A percentile compares a stretch with the other conserved stretches of the same genome.
These are phyloP conservation scores for Trichoderma guizhouense DNA, from an alignment of 2,329 filamentous ascomycete genomes.

Conservation along the genomic window DNA sequence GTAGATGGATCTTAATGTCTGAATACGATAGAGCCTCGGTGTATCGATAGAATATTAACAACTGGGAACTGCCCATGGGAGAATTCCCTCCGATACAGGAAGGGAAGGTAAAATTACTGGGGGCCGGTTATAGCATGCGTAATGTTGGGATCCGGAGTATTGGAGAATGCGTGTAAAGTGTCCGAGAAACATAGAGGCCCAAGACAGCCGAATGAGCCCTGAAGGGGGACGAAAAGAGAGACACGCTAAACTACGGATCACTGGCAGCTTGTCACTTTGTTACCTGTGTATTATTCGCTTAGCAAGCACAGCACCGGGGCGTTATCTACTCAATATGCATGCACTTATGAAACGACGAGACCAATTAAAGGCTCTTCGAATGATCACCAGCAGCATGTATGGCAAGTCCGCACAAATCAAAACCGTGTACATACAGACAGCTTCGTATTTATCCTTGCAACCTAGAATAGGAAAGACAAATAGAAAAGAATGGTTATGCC, in stretches of 20 bases:
- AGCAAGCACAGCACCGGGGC: neutral
- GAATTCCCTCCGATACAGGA: neutral
- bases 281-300: neutral
- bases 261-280: neutral
- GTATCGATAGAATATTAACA: neutral
- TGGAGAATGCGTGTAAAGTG: neutral
- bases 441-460: neutral
- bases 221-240: neutral
- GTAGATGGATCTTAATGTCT: neutral
- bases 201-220: neutral
- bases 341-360: neutral
- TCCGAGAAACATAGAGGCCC: too few species aligned
- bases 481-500: neutral
- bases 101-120: neutral
- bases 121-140: neutral
- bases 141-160: neutral
- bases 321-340: neutral
- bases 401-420: neutral
- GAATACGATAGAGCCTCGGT: neutral
- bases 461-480: neutral
- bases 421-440: neutral
- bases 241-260: neutral
- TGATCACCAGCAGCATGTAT: neutral
- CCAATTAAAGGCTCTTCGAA: neutral
- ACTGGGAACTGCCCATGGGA: neutral